Evolutionary conservation across 2,329 filamentous ascomycete genomes (phyloP), one percentile per base, ranked within the genome.

Genomic region (Scolecobasidium constrictum): DNA sequence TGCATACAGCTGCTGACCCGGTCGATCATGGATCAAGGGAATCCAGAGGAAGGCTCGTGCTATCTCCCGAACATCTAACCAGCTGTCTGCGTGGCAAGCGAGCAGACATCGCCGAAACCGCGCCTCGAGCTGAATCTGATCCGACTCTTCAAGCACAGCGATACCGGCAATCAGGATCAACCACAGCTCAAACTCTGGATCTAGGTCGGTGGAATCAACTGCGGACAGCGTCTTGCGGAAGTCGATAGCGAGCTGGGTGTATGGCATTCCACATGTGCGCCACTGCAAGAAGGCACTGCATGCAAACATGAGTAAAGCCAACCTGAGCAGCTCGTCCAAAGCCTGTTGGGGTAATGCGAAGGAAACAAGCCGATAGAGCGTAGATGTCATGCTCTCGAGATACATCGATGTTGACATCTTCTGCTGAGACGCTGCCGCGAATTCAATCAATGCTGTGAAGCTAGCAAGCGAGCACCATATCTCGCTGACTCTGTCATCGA

Each of bases 261-360:
- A 50, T 5, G 48, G 42, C n/a, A 48, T 13, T 17, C 23, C 35
- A 5, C 61, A 38, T 20, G 54, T 46, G 18, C 54, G 47, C 60
- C 60, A 64, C 22, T 61, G 60, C 5, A 68, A 50, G 47, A 68
- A 68, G n/a, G 64, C 45, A 42, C 54, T 52, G n/a, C 52, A 56
- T 4, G 54, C 54, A 40, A 64, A 66, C 13, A 56, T 56, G 1
- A 69, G 46, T 1, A 68, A 51, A 13, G 64, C 62, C 6, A 63
- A 53, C 2, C 64, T 61, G 9, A 68, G 48, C 1, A 54, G 51
- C 47, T 68, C 63, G 26, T 63, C 49, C 4, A 49, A 37, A 36
- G 15, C 26, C 9, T n/a, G 9, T 9, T 9, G n/a, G n/a, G 9
- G n/a, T 7, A 7, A 9, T n/a, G 9, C 9, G 9, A 31, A 9